Percentiles rank a stretch among this genome's conserved stretches.
These are phyloP conservation scores for Lichtheimia ramosa DNA, from an alignment of 371 early-diverging fungal species.

Conservation along the genomic window DNA sequence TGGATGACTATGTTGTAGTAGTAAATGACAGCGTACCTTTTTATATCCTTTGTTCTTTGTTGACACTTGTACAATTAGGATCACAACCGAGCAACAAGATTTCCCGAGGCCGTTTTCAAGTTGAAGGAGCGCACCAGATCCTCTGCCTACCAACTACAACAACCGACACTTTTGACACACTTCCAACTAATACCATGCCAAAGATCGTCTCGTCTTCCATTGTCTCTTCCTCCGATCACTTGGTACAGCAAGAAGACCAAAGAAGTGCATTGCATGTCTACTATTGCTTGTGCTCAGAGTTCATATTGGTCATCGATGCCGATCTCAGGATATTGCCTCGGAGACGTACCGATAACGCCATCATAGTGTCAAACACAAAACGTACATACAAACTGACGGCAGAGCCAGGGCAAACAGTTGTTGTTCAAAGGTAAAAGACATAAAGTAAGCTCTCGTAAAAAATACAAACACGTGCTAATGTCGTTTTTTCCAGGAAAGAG, in stretches of 20 bases:
- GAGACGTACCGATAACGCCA: constrained; percentile 64
- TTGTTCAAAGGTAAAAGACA: constrained; percentile 47
- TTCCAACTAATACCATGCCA: constrained; percentile 42
- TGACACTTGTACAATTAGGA: too few species aligned
- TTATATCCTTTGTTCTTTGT: too few species aligned
- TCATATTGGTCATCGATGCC: constrained; percentile 67
- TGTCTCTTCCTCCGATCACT: constrained; percentile 65
- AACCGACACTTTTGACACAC: too few species aligned
- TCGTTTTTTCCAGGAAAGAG: constrained; percentile 33
- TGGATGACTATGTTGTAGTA: too few species aligned
- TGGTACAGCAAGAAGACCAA: constrained; percentile 34
- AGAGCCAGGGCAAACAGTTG: constrained; percentile 39
- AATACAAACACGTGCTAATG: background rate
- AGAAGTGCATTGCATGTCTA: constrained; percentile 58
- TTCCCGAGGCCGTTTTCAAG: too few species aligned
- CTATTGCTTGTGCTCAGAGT: constrained; percentile 77
- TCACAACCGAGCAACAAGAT: too few species aligned
- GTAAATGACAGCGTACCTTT: too few species aligned
- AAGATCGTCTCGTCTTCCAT: constrained; percentile 66
- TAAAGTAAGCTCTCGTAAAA: background rate
- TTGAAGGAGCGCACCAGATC: too few species aligned
- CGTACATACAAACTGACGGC: constrained; percentile 65
- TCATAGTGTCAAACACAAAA: constrained; percentile 61
- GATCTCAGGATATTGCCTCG: constrained; percentile 59
- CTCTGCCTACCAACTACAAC: too few species aligned